Percentiles rank a stretch among this genome's conserved stretches.
Evolutionary conservation across 305 asterid species (phyloP).

Genomic region (Andrographis paniculata): DNA sequence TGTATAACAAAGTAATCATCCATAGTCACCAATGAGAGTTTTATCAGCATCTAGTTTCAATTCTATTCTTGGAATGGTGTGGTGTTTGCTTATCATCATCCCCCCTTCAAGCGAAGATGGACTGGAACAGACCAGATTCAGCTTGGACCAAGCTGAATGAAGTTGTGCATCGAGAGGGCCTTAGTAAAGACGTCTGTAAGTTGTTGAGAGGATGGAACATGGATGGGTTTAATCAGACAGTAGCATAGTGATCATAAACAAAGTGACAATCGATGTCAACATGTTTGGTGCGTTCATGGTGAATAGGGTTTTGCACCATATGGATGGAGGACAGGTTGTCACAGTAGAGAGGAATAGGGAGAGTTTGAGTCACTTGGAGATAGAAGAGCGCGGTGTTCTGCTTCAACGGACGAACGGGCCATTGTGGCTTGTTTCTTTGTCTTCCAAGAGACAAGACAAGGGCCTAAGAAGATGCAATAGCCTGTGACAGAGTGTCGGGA

Average conservation of each 20-base stretch:
- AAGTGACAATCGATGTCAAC: too few relatives aligned
- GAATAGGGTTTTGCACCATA: too few relatives aligned
- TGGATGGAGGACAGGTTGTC: neutral
- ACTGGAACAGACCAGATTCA: too few relatives aligned
- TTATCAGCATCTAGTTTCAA: too few relatives aligned
- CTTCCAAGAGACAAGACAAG: neutral
- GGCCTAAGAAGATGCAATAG: neutral
- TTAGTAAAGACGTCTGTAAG: neutral
- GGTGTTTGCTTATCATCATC: too few relatives aligned
- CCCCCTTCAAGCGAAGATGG: too few relatives aligned
- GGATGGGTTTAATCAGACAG: too few relatives aligned
- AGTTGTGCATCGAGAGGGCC: neutral
- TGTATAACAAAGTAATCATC: too few relatives aligned
- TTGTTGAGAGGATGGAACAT: neutral
- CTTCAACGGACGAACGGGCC: neutral
- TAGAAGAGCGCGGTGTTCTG: neutral
- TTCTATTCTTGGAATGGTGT: too few relatives aligned
- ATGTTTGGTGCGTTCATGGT: too few relatives aligned
- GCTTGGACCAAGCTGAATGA: neutral
- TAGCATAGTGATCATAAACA: too few relatives aligned
- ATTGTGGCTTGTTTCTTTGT: neutral
- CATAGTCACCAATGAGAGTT: too few relatives aligned
- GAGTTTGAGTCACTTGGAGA: neutral
- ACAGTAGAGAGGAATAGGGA: neutral
- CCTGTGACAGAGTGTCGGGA: neutral